These are phyloP conservation scores for Euptelea pleiosperma DNA, from an alignment of 164 flowering plant genomes.

Conservation along the genomic window DNA sequence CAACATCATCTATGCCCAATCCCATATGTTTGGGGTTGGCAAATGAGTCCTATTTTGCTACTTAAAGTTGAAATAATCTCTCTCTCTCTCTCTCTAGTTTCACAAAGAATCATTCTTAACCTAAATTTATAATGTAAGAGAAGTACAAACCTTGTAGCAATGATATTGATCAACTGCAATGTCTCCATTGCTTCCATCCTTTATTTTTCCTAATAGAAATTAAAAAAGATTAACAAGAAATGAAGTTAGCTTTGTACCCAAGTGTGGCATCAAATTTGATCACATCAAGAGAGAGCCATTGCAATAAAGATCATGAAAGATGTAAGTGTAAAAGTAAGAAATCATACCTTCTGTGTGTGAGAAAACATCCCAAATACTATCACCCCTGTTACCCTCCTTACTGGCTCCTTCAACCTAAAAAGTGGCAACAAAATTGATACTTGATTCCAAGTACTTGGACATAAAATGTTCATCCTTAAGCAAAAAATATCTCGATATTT, in stretches of 20 bases:
- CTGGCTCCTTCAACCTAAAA: slow-evolving; percentile 81
- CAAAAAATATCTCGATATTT: not conserved
- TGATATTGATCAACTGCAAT: slow-evolving; percentile 86
- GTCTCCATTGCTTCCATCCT: slow-evolving; percentile 83
- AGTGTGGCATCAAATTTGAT: not conserved
- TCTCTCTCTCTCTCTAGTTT: too few relatives aligned
- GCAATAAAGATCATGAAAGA: not conserved
- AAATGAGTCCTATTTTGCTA: too few relatives aligned
- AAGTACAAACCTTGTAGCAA: slow-evolving; percentile 55
- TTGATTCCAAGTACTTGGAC: not conserved
- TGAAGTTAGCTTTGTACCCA: not conserved
- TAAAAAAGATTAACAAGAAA: not conserved
- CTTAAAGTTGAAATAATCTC: too few relatives aligned
- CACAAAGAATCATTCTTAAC: not conserved
- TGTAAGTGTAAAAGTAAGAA: not conserved
- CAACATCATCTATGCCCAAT: too few relatives aligned
- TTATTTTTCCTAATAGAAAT: slow-evolving; percentile 53
- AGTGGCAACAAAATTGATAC: not conserved
- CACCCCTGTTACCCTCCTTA: slow-evolving; percentile 69
- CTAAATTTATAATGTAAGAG: not conserved
- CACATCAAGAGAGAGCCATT: not conserved
- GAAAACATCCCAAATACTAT: slow-evolving; percentile 87
- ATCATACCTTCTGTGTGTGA: slow-evolving; percentile 44
- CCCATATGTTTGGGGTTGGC: too few relatives aligned
- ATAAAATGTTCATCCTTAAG: not conserved